Evolutionary conservation across 1,284 basidiomycete species (phyloP), one percentile per base, ranked within the genome.

Genomic region (Ustilago lituana): DNA sequence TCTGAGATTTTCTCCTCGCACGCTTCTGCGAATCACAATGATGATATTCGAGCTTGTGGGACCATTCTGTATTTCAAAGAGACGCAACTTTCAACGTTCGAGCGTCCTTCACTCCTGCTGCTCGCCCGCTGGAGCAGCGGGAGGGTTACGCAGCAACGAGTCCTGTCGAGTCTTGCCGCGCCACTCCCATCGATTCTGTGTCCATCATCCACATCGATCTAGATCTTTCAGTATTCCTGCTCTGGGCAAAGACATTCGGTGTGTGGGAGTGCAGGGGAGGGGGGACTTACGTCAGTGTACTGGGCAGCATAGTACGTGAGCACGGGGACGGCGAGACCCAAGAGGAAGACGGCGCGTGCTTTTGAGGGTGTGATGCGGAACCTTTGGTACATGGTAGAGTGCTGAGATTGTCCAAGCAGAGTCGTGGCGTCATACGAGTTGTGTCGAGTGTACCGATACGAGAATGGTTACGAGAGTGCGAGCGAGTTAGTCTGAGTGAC

Each of bases 341-440:
- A 78, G 20, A 77, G 26, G 14, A 74, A 22, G 32, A 77, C 51
- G 19, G 41, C 32, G 20, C 71, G 67, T 26, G 73, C 55, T 32
- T 76, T 77, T 20, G 64, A 53, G 0, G 69, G 40, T 23, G 78
- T 79, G 47, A 77, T 50, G 36, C 72, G 70, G 70, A 79, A 79
- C 23, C 76, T 67, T 47, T 71, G 64, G 68, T 79, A 79, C 78
- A 79, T 79, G 40, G 78, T 74, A 52, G 73, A 70, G 68, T 79
- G 78, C 49, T 52, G 35, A 22, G n/a, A 24, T 4, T 7, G 17
- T 1, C 23, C 17, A 24, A 26, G 5, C 4, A 15, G 15, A 20
- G 11, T 3, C 20, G 32, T 44, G 11, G 43, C 27, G 17, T 26
- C n/a, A 29, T 2, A 32, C 39, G 27, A 20, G 24, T 10, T 5